phyloP scores from a whole-genome alignment of 2,329 filamentous ascomycete genomes.

The Gaeumannomyces tritici region DNA sequence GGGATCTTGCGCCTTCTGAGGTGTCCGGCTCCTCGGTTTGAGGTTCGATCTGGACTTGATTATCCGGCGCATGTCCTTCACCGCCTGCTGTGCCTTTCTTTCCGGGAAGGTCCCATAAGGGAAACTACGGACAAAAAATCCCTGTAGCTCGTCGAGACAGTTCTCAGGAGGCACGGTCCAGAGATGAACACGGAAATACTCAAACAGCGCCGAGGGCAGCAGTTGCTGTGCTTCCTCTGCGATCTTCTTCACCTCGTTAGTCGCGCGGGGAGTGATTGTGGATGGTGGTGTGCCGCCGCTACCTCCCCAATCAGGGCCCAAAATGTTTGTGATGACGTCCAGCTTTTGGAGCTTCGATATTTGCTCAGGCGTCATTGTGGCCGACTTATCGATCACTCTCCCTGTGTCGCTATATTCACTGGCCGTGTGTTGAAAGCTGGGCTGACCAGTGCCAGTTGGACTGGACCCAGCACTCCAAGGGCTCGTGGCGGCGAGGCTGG shows the following conservation, averaged over 20 bases:
- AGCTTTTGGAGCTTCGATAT: not conserved
- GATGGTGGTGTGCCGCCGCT: not conserved
- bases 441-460: not conserved
- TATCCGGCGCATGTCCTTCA: not conserved
- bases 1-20: slow-evolving; percentile 12
- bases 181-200: not conserved
- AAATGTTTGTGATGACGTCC: not conserved
- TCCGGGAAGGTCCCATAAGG: not conserved
- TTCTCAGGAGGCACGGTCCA: not conserved
- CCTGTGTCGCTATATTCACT: not conserved
- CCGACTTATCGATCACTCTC: not conserved
- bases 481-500: not conserved
- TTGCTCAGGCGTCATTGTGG: not conserved
- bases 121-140: not conserved
- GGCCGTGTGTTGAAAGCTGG: no score
- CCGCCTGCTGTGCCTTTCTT: not conserved
- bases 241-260: not conserved
- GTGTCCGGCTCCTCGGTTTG: slow-evolving; percentile 7
- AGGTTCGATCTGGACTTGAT: not conserved
- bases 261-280: not conserved
- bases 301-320: not conserved
- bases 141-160: not conserved
- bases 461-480: not conserved
- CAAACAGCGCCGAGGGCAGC: not conserved
- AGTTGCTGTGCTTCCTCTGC: not conserved